Conservation (phyloP, 2,329 filamentous ascomycete species). For the Colletotrichum lupini region DNA sequence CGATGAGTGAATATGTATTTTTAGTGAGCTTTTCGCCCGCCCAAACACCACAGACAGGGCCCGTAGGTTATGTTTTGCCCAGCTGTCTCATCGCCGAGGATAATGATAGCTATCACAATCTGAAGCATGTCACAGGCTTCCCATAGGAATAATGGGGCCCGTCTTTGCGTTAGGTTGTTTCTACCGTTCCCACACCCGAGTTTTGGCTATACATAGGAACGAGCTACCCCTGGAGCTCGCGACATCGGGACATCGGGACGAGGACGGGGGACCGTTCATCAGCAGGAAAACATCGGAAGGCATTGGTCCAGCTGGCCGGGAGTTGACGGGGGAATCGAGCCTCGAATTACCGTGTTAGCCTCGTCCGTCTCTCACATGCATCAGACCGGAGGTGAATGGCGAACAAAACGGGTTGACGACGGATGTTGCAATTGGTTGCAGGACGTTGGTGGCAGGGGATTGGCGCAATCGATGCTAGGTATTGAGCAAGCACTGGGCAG, state of each 20-base stretch:
- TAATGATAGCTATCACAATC: not conserved
- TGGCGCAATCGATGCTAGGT: not conserved
- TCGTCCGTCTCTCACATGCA: conserved; percentile 24
- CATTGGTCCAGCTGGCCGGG: conserved; percentile 7
- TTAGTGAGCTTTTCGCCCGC: not conserved
- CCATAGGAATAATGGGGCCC: not conserved
- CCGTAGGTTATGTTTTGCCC: not conserved
- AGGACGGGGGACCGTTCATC: not conserved
- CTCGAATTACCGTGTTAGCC: not conserved
- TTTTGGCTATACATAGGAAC: conserved; percentile 34
- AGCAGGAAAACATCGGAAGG: conserved; percentile 24
- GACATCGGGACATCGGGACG: not conserved
- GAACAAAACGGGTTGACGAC: conserved; percentile 1
- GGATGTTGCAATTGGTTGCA: not conserved
- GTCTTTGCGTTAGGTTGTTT: conserved; percentile 9
- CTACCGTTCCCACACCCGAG: conserved; percentile 23
- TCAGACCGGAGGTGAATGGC: not conserved
- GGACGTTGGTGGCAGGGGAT: not conserved
- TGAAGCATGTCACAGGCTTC: conserved; percentile 22
- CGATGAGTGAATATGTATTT: not conserved
- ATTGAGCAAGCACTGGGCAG: not conserved
- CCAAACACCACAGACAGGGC: not conserved
- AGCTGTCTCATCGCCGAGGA: conserved; percentile 12
- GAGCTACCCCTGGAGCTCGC: conserved; percentile 35
- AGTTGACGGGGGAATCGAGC: conserved; percentile 24